Base-by-base conservation (phyloP, 2,329 filamentous ascomycete genomes). In the Achaetomium macrosporum region DNA sequence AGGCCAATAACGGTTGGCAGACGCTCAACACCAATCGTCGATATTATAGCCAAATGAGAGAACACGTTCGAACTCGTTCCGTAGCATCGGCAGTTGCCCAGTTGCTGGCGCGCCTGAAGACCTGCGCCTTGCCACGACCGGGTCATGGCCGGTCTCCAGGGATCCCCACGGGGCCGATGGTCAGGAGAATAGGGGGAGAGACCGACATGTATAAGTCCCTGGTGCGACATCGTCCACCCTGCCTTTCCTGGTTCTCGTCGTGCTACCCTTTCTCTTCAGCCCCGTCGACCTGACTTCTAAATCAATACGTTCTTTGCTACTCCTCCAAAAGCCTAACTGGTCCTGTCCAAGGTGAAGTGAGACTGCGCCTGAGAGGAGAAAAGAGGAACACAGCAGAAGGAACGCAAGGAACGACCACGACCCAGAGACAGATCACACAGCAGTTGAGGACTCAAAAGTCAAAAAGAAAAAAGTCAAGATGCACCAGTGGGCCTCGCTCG, bases 1-100 rank as follows among this genome's bases (percentile, higher is more conserved):
- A 29, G 42, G 31, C 43, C 43, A 59, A 56, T 58, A 54, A 58
- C 33, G 41, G 33, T 29, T 44, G 42, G 46, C 41, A 45, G 35
- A 11, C 30, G 16, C 50, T 53, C 52, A 55, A 54, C 40, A 45
- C 58, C 60, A 61, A 61, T 61, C 54, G 52, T 47, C 42, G 41
- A 59, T 50, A 59, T 61, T 63, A 61, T 61, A 61, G 47, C 58
- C 61, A 61, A 50, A 61, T 61, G 59, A 56, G 11, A 54, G 55
- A 57, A 62, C 47, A 42, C 31, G 31, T 55, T 62, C 57, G 29
- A 61, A 53, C 57, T 54, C 52, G 58, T 62, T 63, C 59, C 30
- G 61, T 63, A 53, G 57, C 48, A 63, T 63, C 61, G 61, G 61
- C 58, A 63, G 57, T 61, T 63, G 53, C 46, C 47, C 25, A 25